Base-by-base conservation (phyloP, 306 rosid genomes). In the Fragaria iinumae region DNA sequence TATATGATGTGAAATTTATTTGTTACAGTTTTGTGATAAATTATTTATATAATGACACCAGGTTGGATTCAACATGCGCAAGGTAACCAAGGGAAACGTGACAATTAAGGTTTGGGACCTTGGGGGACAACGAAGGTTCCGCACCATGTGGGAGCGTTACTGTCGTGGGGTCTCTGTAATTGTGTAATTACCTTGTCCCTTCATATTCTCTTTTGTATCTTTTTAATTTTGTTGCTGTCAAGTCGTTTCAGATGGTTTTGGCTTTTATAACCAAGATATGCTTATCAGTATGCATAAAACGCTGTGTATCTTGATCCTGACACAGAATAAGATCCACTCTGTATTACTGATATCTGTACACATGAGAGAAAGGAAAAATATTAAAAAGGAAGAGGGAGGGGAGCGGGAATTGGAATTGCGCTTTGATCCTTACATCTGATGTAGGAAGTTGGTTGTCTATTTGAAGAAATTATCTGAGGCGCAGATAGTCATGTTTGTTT, bases 51-150 rank as follows among this genome's bases (percentile, higher is more conserved):
- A 77, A 2, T 71, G 56, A 73, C 38, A 67, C 69, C 80, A 92
- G 97, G 99, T 89, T 55, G 97, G 99, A 25, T 95, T 95, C 84
- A 95, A 95, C 87, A 92, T 95, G 99, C 57, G 90, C 6, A 95
- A 95, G 80, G 97, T 95, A 67, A 92, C 97, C 0, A 92, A 95
- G 82, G 97, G 98, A 70, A 92, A 95, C 65, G 97, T 95, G 60
- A 95, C 97, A 2, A 95, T 95, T 72, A 95, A 95, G 88, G 93
- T 95, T 78, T 95, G 97, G 98, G 98, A 92, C 80, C 97, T 95
- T 72, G 98, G 98, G 79, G 97, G 98, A 63, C 98, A 95, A 80
- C 82, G 94, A 84, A 90, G 98, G 84, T 93, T 93, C 79, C 87
- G 97, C 20, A 79, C 97, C 34, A 92, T 95, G 99, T 95, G 97